phyloP scores from a whole-genome alignment of 257 asterid genomes.

The Solanum habrochaites region DNA sequence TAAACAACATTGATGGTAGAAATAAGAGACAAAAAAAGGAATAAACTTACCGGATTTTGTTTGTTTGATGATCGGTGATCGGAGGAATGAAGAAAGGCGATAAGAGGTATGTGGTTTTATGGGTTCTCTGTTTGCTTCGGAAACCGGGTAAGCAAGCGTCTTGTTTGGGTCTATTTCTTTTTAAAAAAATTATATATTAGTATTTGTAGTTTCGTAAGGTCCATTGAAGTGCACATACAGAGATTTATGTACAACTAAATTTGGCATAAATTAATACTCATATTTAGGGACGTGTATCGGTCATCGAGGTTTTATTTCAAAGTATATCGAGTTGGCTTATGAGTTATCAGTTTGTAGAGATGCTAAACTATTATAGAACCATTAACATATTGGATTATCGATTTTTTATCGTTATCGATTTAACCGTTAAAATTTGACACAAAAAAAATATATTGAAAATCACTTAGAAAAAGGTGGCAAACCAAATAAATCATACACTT shows the following conservation, averaged over 20 bases:
- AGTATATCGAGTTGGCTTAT: no score
- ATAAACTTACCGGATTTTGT: neutral
- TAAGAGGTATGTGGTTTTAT: neutral
- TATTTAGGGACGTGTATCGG: no score
- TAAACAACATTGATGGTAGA: neutral
- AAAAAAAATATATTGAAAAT: no score
- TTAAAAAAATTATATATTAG: neutral
- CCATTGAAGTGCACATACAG: neutral
- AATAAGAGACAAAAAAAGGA: neutral
- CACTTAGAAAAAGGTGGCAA: no score
- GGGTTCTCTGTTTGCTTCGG: neutral
- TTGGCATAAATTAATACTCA: no score
- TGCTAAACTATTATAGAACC: no score
- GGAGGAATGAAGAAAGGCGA: neutral
- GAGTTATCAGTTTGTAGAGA: no score
- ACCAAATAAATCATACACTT: no score
- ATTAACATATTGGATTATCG: no score
- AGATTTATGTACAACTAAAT: neutral
- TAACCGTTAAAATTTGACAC: no score
- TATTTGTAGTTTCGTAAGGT: neutral
- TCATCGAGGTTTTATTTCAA: no score
- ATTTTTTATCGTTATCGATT: no score
- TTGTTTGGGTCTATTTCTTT: neutral
- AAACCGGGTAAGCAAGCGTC: neutral
- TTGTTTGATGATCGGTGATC: neutral